Conservation (phyloP, 345 rosid species). For the Turnera subulata region DNA sequence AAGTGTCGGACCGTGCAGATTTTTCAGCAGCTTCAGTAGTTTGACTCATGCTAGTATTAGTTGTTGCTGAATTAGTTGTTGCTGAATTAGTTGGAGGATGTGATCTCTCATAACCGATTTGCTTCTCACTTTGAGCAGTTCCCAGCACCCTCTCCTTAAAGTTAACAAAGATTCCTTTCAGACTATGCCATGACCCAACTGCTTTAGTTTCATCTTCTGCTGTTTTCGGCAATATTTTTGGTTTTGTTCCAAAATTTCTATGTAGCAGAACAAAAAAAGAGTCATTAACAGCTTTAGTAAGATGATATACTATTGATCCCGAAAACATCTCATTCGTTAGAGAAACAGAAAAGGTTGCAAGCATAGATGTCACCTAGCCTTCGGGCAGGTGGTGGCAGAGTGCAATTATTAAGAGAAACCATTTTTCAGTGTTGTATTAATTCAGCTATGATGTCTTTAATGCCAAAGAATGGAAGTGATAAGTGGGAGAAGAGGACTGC, state of each 20-base stretch:
- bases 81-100: slow-evolving; percentile 1
- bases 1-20: background rate
- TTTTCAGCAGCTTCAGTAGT: background rate
- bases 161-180: slow-evolving; percentile 23
- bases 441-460: background rate
- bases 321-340: background rate
- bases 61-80: too few species aligned
- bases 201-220: background rate
- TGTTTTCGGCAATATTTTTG: background rate
- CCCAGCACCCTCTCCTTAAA: slow-evolving; percentile 22
- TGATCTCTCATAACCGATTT: slow-evolving; percentile 15
- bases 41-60: slow-evolving; percentile 1
- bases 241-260: slow-evolving; percentile 18
- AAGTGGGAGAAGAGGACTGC: background rate
- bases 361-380: background rate
- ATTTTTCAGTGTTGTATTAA: background rate
- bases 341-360: background rate
- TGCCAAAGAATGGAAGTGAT: background rate
- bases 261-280: background rate
- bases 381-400: too few species aligned
- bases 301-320: background rate
- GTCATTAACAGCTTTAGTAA: background rate
- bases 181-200: slow-evolving; percentile 15
- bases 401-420: background rate
- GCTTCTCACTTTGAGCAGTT: slow-evolving; percentile 1